phyloP scores from a whole-genome alignment of 2,329 filamentous ascomycete species.

The Botryosphaeria dothidea region DNA sequence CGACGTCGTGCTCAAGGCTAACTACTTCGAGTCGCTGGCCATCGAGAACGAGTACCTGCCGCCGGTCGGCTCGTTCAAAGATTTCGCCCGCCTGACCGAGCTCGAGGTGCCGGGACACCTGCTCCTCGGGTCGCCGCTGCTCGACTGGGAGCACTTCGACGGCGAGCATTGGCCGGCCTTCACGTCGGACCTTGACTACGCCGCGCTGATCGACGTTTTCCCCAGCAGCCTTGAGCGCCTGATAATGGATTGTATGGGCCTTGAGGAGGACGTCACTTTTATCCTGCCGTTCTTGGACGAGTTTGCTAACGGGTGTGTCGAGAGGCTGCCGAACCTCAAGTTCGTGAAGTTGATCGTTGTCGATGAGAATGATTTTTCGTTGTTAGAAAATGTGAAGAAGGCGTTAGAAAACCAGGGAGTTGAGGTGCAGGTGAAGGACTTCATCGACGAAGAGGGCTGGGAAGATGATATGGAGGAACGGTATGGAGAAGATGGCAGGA shows the following conservation, averaged over 20 bases:
- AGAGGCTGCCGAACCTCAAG: background rate
- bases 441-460: conserved; percentile 8
- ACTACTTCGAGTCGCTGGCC: conserved; percentile 1
- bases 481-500: background rate
- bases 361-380: background rate
- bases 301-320: background rate
- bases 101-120: conserved; percentile 2
- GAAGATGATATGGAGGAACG: background rate
- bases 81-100: background rate
- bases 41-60: conserved; percentile 7
- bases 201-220: background rate
- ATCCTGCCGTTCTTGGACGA: background rate
- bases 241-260: background rate
- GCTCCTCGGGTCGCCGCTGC: conserved; percentile 7
- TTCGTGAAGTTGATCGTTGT: conserved; percentile 2
- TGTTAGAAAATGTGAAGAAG: background rate
- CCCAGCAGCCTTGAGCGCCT: background rate
- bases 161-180: conserved; percentile 6
- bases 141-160: conserved; percentile 5
- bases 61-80: conserved; percentile 5
- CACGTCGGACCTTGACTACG: background rate
- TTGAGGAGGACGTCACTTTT: conserved; percentile 4
- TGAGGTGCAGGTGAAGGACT: conserved; percentile 1
- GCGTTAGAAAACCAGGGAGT: background rate
- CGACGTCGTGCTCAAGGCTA: conserved; percentile 12